These are phyloP conservation scores for Diutina rugosa DNA, from an alignment of 1,139 yeast species.

Conservation along the genomic window DNA sequence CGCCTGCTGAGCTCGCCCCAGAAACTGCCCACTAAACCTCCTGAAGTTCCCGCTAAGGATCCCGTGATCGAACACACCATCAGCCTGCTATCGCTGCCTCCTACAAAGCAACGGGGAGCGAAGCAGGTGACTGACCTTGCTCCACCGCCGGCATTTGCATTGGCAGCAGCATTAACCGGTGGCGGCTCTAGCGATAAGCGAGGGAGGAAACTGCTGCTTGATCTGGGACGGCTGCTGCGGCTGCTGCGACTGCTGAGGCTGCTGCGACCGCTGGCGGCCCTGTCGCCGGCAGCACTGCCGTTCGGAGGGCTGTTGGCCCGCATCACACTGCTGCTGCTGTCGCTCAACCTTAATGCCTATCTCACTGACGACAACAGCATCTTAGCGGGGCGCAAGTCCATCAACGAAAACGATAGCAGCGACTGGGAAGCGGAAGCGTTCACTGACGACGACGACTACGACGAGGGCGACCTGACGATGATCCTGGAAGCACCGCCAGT, in stretches of 20 bases:
- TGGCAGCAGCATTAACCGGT: conserved; percentile 3
- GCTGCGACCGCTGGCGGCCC: not conserved
- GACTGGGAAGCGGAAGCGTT: conserved; percentile 3
- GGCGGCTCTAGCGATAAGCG: not conserved
- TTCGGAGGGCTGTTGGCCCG: not conserved
- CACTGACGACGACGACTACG: conserved; percentile 6
- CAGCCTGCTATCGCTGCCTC: conserved; percentile 19
- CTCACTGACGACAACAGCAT: conserved; percentile 22
- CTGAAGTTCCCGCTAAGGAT: not conserved
- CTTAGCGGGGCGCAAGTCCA: conserved; percentile 3
- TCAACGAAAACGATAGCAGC: conserved; percentile 1
- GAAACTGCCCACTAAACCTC: conserved; percentile 4
- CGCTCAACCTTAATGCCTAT: conserved; percentile 31
- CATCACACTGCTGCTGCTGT: conserved; percentile 5
- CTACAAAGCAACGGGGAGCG: conserved; percentile 6
- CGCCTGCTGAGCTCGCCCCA: conserved; percentile 3
- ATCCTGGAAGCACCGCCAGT: not conserved
- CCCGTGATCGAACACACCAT: conserved; percentile 16
- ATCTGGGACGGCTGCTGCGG: not conserved
- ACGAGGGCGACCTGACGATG: conserved; percentile 5
- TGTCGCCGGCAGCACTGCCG: not conserved
- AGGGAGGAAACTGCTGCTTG: not conserved
- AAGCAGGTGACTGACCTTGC: conserved; percentile 14
- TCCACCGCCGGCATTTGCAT: conserved; percentile 25
- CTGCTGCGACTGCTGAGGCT: not conserved